Base-by-base conservation (phyloP, 2,329 filamentous ascomycete genomes). In the Stachybotrys elegans region DNA sequence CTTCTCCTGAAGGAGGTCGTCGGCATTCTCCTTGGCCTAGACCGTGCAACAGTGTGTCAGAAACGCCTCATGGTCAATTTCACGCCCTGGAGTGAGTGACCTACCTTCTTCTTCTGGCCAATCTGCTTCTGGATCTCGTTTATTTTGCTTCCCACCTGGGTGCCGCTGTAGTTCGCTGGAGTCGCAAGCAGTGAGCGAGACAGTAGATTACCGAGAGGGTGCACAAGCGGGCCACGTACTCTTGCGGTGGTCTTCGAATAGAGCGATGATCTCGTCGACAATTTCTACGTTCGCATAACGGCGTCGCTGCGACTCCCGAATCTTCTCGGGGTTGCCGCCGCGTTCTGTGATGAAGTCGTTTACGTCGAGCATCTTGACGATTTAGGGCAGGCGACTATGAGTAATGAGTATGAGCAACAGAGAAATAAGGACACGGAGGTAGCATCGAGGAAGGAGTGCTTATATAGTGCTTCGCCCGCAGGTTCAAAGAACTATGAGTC, bases 101-200 rank as follows among this genome's bases (percentile, higher is more conserved):
- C 48, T 53, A 81, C 83, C 83, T 95, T 95, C 73, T 95, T 95
- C 76, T 92, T 94, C 58, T 79, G 73, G 16, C 87, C 89, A 61
- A 97, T 95, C 63, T 90, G 82, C 70, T 95, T 95, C 65, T 95
- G 88, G 22, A 89, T 78, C 17, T 79, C 83, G 70, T 97, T 97
- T 68, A 95, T 91, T 70, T 87, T 83, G 57, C 82, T 83, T 53
- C 85, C 86, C 55, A 93, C 78, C 65, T 95, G 88, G 17, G 84
- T 88, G 7, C 83, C 86, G 43, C 78, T 81, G 61, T 92, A 93
- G 48, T 88, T 79, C 43, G 86, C 65, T 68, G 35, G 22, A 51
- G 16, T 8, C 16, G 14, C 25, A 23, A n/a, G 23, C 9, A 35
- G 32, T 7, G 20, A 21, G 8, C 8, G 14, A 23, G 17, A 17